phyloP scores from a whole-genome alignment of 2,329 filamentous ascomycete genomes.

The Aspergillus novofumigatus region DNA sequence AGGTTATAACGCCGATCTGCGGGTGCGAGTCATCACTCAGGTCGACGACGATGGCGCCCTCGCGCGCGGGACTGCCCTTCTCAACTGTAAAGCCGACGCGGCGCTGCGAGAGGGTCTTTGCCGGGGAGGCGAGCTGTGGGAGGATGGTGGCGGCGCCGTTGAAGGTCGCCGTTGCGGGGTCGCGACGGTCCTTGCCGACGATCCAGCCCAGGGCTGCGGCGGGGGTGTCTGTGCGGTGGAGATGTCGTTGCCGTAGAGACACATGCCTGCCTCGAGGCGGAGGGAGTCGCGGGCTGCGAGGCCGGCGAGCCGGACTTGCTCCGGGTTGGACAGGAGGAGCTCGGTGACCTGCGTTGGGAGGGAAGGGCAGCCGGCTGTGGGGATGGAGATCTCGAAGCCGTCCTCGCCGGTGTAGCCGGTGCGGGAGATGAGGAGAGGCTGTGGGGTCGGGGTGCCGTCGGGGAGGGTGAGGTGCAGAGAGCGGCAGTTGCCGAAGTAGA shows the following conservation, averaged over 20 bases:
- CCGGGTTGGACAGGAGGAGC: slow-evolving; percentile 61
- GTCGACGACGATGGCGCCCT: slow-evolving; percentile 75
- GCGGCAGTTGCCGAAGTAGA: slow-evolving; percentile 78
- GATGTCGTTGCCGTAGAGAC: slow-evolving; percentile 97
- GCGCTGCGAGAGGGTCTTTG: slow-evolving; percentile 63
- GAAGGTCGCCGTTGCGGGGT: slow-evolving; percentile 61
- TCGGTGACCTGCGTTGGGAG: slow-evolving; percentile 56
- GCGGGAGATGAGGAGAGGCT: slow-evolving; percentile 69
- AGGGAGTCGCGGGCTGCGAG: slow-evolving; percentile 89
- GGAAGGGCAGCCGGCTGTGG: slow-evolving; percentile 55
- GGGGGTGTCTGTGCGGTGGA: slow-evolving; percentile 70
- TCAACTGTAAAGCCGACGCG: slow-evolving; percentile 78
- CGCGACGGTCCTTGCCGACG: slow-evolving; percentile 72
- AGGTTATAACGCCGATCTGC: slow-evolving; percentile 76
- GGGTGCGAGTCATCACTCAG: slow-evolving; percentile 51
- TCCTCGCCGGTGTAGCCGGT: slow-evolving; percentile 98
- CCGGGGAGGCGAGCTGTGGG: slow-evolving; percentile 58
- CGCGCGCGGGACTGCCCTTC: slow-evolving; percentile 76
- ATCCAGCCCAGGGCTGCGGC: slow-evolving; percentile 71
- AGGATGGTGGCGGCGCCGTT: slow-evolving; percentile 77
- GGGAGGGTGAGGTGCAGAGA: slow-evolving; percentile 61
- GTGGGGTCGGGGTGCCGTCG: slow-evolving; percentile 47
- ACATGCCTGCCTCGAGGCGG: slow-evolving; percentile 95
- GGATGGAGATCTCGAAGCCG: slow-evolving; percentile 92
- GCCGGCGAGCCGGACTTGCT: slow-evolving; percentile 74